Evolutionary conservation across 768 basidiomycete genomes (phyloP).

Genomic region (Mycena alexandri): DNA sequence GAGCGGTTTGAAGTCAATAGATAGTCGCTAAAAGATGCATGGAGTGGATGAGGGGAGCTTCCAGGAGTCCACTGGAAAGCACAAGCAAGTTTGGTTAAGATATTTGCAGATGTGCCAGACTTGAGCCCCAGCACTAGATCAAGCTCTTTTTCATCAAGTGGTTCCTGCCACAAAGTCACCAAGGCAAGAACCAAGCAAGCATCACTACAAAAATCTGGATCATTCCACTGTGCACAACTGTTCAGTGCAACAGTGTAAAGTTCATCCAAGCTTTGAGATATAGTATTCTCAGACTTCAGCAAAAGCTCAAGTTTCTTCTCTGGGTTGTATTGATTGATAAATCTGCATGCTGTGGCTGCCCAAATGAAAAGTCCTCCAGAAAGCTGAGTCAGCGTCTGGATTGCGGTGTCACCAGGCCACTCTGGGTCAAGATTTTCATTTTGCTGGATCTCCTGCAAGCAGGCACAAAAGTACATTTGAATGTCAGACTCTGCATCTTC

Average conservation of each 20-base stretch:
- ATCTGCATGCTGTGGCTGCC: constrained; percentile 2
- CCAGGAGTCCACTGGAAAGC: background rate
- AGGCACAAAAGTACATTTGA: background rate
- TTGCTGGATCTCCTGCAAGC: too few species aligned
- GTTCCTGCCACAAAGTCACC: too few species aligned
- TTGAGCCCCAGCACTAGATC: background rate
- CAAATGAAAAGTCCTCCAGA: constrained; percentile 5
- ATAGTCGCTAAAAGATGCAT: constrained; percentile 7
- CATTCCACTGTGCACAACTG: too few species aligned
- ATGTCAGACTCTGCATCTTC: background rate
- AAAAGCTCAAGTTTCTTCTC: background rate
- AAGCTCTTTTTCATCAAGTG: too few species aligned
- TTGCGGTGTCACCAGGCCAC: background rate
- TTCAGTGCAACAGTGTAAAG: constrained; percentile 8
- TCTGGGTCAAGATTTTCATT: background rate
- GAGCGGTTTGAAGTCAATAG: background rate
- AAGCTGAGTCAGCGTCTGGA: background rate
- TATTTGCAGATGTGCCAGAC: background rate
- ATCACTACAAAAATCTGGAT: too few species aligned
- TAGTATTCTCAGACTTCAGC: too few species aligned
- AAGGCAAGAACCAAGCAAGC: too few species aligned
- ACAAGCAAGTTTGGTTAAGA: background rate
- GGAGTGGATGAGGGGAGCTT: too few species aligned
- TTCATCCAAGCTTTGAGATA: background rate
- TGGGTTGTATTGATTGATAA: background rate